These are phyloP conservation scores for Blastocrithidia nonstop DNA, from an alignment of 208 protist genomes.

Conservation along the genomic window DNA sequence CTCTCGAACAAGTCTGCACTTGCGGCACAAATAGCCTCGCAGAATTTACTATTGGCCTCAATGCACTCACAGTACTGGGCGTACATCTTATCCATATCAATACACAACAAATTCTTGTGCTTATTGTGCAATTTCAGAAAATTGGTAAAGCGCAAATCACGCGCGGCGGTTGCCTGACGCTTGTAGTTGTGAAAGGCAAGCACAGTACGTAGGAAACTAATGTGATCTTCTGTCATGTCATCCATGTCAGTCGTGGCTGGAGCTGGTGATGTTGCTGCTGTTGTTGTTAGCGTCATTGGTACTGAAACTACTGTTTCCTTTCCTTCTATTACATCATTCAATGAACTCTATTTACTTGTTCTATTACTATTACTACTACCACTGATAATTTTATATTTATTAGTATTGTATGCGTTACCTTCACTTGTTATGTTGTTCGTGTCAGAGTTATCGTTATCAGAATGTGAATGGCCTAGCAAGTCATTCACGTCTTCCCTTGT, in stretches of 20 bases:
- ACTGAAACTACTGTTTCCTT: conserved; percentile 18
- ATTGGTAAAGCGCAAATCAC: conserved; percentile 60
- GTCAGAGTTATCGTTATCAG: too few relatives aligned
- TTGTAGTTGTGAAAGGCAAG: conserved; percentile 63
- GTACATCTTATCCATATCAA: conserved; percentile 70
- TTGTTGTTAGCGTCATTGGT: conserved; percentile 14
- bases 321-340: conserved; percentile 8
- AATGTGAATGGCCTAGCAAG: too few relatives aligned
- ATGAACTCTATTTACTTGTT: too few relatives aligned
- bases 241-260: conserved; percentile 2
- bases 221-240: conserved; percentile 75
- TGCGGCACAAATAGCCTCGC: conserved; percentile 69
- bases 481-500: too few relatives aligned
- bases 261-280: conserved; percentile 7
- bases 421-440: too few relatives aligned
- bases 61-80: conserved; percentile 62
- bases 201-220: conserved; percentile 78
- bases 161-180: conserved; percentile 40
- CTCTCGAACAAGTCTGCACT: conserved; percentile 71
- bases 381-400: background rate
- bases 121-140: conserved; percentile 69
- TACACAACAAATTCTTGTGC: conserved; percentile 47
- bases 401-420: too few relatives aligned
- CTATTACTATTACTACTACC: conserved; percentile 5
- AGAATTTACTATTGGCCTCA: conserved; percentile 62